These are phyloP conservation scores for Effrenium voratum DNA, from an alignment of 73 alveolate species.

Conservation along the genomic window DNA sequence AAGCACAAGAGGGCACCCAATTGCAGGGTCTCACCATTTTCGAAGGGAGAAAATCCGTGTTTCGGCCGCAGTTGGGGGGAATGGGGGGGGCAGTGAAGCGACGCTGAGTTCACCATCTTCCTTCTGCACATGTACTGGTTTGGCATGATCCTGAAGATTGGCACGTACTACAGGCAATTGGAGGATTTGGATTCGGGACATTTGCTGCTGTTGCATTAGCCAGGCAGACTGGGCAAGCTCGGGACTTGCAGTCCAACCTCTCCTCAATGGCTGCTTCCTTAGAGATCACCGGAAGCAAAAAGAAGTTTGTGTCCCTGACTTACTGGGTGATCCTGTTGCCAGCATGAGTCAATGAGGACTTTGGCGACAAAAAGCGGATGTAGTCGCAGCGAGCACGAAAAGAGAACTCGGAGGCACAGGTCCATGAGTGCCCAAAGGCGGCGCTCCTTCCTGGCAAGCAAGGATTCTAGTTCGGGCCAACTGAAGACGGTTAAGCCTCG, in stretches of 20 bases:
- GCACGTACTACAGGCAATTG: slow-evolving; percentile 62
- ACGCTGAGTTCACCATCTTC: slow-evolving; percentile 52
- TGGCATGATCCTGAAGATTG: slow-evolving; percentile 90
- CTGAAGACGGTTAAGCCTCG: too few species aligned
- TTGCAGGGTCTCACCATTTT: too few species aligned
- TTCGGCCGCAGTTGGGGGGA: too few species aligned
- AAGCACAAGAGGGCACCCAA: too few species aligned
- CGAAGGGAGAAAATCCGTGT: too few species aligned
- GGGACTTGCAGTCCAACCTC: slow-evolving; percentile 83
- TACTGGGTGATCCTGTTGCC: not conserved
- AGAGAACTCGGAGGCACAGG: too few species aligned
- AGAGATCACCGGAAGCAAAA: not conserved
- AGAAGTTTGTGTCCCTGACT: not conserved
- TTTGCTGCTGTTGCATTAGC: not conserved
- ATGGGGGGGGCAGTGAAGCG: not conserved
- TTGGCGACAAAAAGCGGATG: not conserved
- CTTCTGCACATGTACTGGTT: slow-evolving; percentile 93
- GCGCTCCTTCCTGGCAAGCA: too few species aligned
- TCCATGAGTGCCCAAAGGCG: too few species aligned
- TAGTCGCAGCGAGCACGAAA: too few species aligned
- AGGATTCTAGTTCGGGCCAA: too few species aligned
- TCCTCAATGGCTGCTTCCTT: slow-evolving; percentile 36
- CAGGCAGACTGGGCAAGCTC: slow-evolving; percentile 85
- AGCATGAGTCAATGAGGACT: not conserved
- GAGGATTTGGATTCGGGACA: not conserved